These are phyloP conservation scores for Leccinum arenicola DNA, from an alignment of 768 basidiomycete genomes.

Conservation along the genomic window DNA sequence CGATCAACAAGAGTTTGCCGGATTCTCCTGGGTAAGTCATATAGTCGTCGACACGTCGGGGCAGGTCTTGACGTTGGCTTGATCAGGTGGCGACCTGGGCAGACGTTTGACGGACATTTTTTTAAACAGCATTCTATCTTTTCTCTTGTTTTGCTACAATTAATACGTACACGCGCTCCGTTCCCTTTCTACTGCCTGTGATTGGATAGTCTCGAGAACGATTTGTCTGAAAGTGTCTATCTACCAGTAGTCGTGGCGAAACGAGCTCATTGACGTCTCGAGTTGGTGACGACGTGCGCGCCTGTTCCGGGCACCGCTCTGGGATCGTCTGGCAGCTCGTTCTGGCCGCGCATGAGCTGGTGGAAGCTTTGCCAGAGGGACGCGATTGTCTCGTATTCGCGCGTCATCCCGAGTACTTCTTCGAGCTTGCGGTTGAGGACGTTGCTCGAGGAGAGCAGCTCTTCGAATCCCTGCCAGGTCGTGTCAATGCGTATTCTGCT, in stretches of 20 bases:
- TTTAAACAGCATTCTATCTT: slow-evolving; percentile 26
- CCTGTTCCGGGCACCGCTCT: slow-evolving; percentile 64
- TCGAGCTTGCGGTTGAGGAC: slow-evolving; percentile 87
- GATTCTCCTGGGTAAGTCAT: slow-evolving; percentile 84
- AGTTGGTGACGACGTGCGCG: slow-evolving; percentile 51
- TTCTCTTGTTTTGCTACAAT: slow-evolving; percentile 33
- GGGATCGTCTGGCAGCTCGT: slow-evolving; percentile 30
- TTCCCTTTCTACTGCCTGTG: slow-evolving; percentile 33
- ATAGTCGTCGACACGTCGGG: neutral
- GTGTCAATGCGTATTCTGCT: neutral
- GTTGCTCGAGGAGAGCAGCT: slow-evolving; percentile 81
- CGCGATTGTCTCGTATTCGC: slow-evolving; percentile 88
- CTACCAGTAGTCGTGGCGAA: slow-evolving; percentile 3
- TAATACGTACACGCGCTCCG: slow-evolving; percentile 29
- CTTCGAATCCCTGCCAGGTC: slow-evolving; percentile 72
- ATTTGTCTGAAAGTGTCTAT: slow-evolving; percentile 15
- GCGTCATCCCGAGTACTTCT: slow-evolving; percentile 89
- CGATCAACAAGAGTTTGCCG: slow-evolving; percentile 94
- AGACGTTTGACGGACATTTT: slow-evolving; percentile 40
- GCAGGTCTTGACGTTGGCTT: neutral
- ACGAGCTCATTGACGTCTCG: slow-evolving; percentile 22
- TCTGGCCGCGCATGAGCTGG: slow-evolving; percentile 63
- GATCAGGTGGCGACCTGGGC: slow-evolving; percentile 51
- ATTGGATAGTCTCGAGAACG: slow-evolving; percentile 36
- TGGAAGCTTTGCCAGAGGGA: slow-evolving; percentile 81